Conservation (phyloP, 352 stramenopile species). For the Pythium periplocum region DNA sequence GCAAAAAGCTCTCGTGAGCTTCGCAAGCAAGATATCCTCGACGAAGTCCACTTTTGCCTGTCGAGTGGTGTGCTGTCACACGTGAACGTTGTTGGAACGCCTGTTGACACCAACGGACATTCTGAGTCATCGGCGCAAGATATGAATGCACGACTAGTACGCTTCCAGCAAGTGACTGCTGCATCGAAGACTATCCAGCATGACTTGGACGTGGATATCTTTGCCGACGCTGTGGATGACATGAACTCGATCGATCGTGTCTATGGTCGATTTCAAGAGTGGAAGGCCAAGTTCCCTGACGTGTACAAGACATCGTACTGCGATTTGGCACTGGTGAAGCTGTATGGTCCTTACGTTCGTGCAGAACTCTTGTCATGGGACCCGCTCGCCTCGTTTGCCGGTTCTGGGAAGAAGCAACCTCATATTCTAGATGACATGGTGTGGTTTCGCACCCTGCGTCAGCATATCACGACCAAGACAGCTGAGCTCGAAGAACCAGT, state of each 20-base stretch:
- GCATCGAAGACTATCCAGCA: not conserved
- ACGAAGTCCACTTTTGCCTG: conserved; percentile 14
- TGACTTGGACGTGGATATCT: conserved; percentile 18
- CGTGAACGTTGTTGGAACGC: conserved; percentile 8
- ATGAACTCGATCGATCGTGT: conserved; percentile 59
- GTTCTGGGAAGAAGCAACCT: too few species aligned
- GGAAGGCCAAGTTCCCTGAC: conserved; percentile 63
- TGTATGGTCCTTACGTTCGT: conserved; percentile 59
- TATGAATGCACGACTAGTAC: conserved; percentile 1
- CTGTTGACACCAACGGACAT: not conserved
- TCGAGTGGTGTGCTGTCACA: conserved; percentile 1
- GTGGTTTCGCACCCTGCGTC: conserved; percentile 47
- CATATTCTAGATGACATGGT: conserved; percentile 20
- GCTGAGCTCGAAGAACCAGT: conserved; percentile 22
- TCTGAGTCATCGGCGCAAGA: not conserved
- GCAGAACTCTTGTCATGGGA: conserved; percentile 66
- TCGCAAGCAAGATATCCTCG: conserved; percentile 7
- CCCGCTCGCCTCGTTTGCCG: conserved; percentile 30
- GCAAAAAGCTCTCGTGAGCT: conserved; percentile 2
- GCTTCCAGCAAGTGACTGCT: conserved; percentile 5
- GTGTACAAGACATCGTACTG: conserved; percentile 65
- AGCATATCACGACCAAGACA: conserved; percentile 17
- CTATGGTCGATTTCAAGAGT: conserved; percentile 60
- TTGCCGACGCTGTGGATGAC: conserved; percentile 64
- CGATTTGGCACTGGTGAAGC: conserved; percentile 47